Conservation (phyloP, 164 flowering plant genomes). For the Hamamelis virginiana region DNA sequence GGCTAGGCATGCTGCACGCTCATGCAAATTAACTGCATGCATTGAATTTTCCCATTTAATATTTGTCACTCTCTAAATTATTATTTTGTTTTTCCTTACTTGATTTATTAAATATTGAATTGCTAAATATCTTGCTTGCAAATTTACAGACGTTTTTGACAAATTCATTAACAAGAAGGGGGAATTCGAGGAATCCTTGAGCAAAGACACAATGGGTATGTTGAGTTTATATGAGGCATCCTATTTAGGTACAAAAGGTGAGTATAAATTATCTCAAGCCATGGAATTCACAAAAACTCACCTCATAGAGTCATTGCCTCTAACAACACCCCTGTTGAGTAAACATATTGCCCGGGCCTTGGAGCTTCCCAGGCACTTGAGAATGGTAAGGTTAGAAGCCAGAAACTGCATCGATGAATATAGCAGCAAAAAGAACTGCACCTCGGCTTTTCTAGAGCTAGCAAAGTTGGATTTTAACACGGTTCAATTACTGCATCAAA, state of each 20-base stretch:
- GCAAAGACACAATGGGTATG: conserved; percentile 17
- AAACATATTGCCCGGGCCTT: conserved; percentile 13
- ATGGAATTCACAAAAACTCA: conserved; percentile 17
- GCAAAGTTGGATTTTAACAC: conserved; percentile 31
- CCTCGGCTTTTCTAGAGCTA: conserved; percentile 16
- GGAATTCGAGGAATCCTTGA: conserved; percentile 20
- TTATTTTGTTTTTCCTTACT: no score
- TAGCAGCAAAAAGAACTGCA: neutral
- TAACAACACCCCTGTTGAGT: neutral
- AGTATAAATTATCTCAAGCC: conserved; percentile 25
- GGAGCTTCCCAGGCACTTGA: conserved; percentile 26
- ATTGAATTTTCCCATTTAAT: no score
- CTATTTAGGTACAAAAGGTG: conserved; percentile 18
- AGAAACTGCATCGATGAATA: conserved; percentile 24
- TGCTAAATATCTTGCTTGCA: no score
- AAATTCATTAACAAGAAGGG: conserved; percentile 19
- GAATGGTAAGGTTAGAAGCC: conserved; percentile 30
- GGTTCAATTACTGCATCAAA: conserved; percentile 27
- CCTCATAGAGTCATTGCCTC: conserved; percentile 11
- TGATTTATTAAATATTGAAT: no score
- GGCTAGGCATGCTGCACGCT: no score
- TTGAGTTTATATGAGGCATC: conserved; percentile 42
- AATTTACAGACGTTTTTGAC: conserved; percentile 24
- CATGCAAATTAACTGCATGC: no score
- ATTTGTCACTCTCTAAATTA: no score